phyloP scores from a whole-genome alignment of 139 green algal genomes.

The Chlamydomonas sphaeroides region DNA sequence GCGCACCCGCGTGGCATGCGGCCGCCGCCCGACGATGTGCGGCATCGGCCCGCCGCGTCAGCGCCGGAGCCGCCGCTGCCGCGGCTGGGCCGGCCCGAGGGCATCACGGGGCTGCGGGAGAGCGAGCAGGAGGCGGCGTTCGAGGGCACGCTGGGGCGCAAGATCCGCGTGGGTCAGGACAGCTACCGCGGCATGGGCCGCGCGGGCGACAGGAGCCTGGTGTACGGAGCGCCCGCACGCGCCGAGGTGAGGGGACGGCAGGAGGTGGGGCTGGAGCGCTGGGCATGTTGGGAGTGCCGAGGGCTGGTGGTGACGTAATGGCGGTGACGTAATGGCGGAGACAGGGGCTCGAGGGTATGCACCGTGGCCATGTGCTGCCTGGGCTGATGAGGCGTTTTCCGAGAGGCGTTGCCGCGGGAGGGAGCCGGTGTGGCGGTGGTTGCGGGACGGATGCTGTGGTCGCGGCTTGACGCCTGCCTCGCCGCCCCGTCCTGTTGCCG shows the following conservation, averaged over 20 bases:
- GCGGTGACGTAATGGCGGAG: too few relatives aligned
- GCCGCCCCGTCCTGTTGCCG: too few relatives aligned
- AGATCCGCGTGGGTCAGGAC: constrained; percentile 45
- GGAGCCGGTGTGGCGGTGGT: too few relatives aligned
- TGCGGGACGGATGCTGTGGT: too few relatives aligned
- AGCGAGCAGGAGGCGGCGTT: constrained; percentile 48
- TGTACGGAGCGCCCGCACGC: constrained; percentile 30
- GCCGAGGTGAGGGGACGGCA: constrained; percentile 20
- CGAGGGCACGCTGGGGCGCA: constrained; percentile 49
- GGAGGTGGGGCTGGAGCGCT: too few relatives aligned
- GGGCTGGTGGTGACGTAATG: too few relatives aligned
- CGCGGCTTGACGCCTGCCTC: too few relatives aligned
- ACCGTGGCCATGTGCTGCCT: too few relatives aligned
- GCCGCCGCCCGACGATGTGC: constrained; percentile 1
- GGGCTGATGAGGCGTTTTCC: too few relatives aligned
- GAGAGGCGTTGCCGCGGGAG: too few relatives aligned
- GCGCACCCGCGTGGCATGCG: not conserved
- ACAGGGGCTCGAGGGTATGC: too few relatives aligned
- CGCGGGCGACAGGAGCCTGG: constrained; percentile 49
- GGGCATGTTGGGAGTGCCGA: too few relatives aligned
- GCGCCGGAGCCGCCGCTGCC: constrained; percentile 45
- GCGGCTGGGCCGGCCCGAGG: constrained; percentile 32
- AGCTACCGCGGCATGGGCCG: constrained; percentile 45
- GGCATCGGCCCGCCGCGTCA: not conserved
- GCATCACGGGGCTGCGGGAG: constrained; percentile 46